phyloP scores from a whole-genome alignment of 2,329 filamentous ascomycete genomes.

The Fusarium redolens region DNA sequence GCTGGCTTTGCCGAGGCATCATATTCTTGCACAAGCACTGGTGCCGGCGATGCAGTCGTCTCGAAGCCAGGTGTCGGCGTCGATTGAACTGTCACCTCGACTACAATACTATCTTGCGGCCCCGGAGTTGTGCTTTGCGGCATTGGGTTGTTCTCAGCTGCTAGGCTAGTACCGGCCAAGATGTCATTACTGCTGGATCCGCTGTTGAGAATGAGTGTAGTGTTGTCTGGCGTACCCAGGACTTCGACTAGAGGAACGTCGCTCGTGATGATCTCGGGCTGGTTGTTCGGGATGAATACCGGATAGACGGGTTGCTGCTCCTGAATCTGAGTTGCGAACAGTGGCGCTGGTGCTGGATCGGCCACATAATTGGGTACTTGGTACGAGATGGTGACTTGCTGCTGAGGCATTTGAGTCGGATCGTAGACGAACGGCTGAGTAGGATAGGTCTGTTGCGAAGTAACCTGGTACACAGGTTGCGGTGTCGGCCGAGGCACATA shows the following conservation, averaged over 20 bases:
- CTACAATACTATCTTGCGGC: not conserved
- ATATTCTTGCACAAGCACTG: constrained; percentile 3
- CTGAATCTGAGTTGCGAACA: not conserved
- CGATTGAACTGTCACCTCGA: not conserved
- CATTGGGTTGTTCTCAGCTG: not conserved
- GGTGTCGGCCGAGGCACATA: not conserved
- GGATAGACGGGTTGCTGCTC: not conserved
- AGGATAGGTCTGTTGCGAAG: constrained; percentile 5
- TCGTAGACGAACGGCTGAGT: constrained; percentile 12
- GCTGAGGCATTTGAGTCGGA: constrained; percentile 1
- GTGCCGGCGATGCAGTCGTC: not conserved
- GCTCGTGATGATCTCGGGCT: constrained; percentile 31
- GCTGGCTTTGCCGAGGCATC: not conserved
- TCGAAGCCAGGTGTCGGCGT: not conserved
- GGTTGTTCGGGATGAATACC: constrained; percentile 16
- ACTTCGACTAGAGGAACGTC: constrained; percentile 18
- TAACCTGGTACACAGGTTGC: constrained; percentile 1
- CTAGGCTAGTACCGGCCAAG: not conserved
- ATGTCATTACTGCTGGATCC: constrained; percentile 1
- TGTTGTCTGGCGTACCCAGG: not conserved
- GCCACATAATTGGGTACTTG: constrained; percentile 4
- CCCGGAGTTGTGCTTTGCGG: not conserved
- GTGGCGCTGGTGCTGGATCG: not conserved
- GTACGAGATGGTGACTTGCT: constrained; percentile 15
- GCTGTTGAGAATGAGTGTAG: not conserved